Percentiles rank a stretch among this genome's conserved stretches.
phyloP scores from a whole-genome alignment of 169 alveolate genomes.

The Perkinsus olseni region DNA sequence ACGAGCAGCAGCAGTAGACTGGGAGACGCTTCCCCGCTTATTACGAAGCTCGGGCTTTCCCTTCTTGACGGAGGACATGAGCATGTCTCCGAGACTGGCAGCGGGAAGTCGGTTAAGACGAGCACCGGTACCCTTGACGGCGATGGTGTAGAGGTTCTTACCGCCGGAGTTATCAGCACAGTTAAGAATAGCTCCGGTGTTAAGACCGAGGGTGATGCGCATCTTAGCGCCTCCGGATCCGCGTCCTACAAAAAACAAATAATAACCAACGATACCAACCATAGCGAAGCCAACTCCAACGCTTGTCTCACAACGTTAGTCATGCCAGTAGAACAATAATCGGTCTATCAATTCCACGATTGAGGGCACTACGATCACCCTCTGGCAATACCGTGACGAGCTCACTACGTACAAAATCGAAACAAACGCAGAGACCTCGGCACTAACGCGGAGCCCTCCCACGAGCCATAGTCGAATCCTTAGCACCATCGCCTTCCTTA shows the following conservation, averaged over 20 bases:
- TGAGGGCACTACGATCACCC: too few species aligned
- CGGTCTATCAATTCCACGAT: too few species aligned
- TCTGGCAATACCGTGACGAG: too few species aligned
- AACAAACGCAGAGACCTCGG: too few species aligned
- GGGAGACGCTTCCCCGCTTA: background rate
- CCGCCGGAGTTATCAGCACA: conserved; percentile 99
- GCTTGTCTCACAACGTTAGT: too few species aligned
- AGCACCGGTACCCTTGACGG: conserved; percentile 93
- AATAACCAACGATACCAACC: background rate
- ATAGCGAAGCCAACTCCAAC: background rate
- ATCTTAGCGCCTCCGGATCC: conserved; percentile 43
- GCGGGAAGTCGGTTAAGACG: conserved; percentile 94
- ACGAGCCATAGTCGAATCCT: background rate
- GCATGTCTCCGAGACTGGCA: conserved; percentile 99
- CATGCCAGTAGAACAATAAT: too few species aligned
- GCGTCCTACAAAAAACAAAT: conserved; percentile 26
- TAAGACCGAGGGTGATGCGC: conserved; percentile 59
- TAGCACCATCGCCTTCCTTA: background rate
- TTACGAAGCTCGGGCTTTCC: conserved; percentile 95
- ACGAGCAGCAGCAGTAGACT: background rate
- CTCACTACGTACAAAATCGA: too few species aligned
- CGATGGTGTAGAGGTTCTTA: conserved; percentile 91
- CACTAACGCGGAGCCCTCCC: too few species aligned
- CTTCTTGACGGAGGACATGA: conserved; percentile 92
- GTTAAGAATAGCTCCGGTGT: conserved; percentile 94